These are phyloP conservation scores for Pochonia chlamydosporia DNA, from an alignment of 2,329 filamentous ascomycete genomes.

Conservation along the genomic window DNA sequence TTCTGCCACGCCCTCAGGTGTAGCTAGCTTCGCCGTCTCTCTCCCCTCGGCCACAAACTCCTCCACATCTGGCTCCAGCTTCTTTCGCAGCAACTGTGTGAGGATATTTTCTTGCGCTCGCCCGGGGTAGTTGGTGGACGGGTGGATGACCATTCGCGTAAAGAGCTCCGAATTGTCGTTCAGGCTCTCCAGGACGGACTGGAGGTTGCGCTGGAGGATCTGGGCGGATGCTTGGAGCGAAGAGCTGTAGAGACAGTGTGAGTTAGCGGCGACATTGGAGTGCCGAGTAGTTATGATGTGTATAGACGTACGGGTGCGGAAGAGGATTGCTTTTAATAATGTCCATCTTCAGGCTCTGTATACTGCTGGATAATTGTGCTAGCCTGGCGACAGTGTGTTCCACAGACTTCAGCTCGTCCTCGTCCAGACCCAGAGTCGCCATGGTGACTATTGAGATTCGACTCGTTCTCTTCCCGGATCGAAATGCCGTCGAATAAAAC, in stretches of 20 bases:
- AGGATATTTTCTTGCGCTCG: constrained; percentile 62
- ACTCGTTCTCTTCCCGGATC: no score
- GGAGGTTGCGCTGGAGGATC: constrained; percentile 66
- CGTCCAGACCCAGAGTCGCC: constrained; percentile 43
- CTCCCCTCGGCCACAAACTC: constrained; percentile 63
- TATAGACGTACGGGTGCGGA: constrained; percentile 53
- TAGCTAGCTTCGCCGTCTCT: constrained; percentile 34
- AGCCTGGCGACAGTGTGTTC: constrained; percentile 66
- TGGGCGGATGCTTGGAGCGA: constrained; percentile 67
- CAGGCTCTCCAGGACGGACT: constrained; percentile 59
- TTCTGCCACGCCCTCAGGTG: constrained; percentile 35
- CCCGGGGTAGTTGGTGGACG: constrained; percentile 68
- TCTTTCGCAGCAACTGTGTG: constrained; percentile 70
- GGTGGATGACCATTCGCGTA: constrained; percentile 65
- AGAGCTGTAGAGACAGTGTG: constrained; percentile 41
- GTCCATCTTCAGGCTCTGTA: constrained; percentile 57
- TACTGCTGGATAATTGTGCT: constrained; percentile 61
- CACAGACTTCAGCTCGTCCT: constrained; percentile 60
- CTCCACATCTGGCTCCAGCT: constrained; percentile 73
- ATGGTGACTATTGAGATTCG: constrained; percentile 21
- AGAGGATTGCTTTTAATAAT: constrained; percentile 59
- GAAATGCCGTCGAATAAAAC: not conserved
- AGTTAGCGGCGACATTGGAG: not conserved
- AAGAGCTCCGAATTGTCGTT: constrained; percentile 62
- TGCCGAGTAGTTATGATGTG: not conserved